Conservation (phyloP, 768 basidiomycete genomes). For the Sporobolomyces roseus region DNA sequence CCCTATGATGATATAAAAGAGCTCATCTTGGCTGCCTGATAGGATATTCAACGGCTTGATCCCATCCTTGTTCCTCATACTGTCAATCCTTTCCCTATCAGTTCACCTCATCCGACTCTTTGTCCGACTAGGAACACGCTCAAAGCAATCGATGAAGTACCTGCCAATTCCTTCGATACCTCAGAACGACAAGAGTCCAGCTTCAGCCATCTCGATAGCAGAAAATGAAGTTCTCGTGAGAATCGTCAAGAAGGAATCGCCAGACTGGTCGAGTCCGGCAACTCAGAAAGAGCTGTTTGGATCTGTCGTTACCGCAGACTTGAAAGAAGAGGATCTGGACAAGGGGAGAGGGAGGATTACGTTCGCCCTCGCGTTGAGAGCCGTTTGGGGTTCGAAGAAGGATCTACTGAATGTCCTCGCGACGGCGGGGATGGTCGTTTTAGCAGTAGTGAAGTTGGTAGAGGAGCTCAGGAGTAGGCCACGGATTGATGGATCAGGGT, state of each 20-base stretch:
- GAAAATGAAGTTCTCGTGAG: slow-evolving; percentile 27
- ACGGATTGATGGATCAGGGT: not conserved
- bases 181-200: not conserved
- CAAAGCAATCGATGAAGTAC: not conserved
- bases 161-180: not conserved
- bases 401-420: not conserved
- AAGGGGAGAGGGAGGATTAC: not conserved
- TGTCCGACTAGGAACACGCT: not conserved
- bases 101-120: not conserved
- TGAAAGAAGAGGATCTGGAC: not conserved
- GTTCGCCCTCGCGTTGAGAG: not conserved
- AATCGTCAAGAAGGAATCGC: slow-evolving; percentile 18
- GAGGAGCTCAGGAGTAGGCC: not conserved
- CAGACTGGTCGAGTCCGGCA: not conserved
- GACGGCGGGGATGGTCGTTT: not conserved
- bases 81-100: slow-evolving; percentile 18
- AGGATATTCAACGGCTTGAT: slow-evolving; percentile 25
- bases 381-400: slow-evolving; percentile 33
- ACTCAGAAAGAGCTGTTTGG: slow-evolving; percentile 5
- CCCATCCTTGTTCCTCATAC: slow-evolving; percentile 29
- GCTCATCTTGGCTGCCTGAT: not conserved
- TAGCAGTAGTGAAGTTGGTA: not conserved
- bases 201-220: slow-evolving; percentile 25
- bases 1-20: not conserved
- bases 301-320: not conserved